These are phyloP conservation scores for Sordariomycetes sp. DNA, from an alignment of 2,329 filamentous ascomycete genomes.

Conservation along the genomic window DNA sequence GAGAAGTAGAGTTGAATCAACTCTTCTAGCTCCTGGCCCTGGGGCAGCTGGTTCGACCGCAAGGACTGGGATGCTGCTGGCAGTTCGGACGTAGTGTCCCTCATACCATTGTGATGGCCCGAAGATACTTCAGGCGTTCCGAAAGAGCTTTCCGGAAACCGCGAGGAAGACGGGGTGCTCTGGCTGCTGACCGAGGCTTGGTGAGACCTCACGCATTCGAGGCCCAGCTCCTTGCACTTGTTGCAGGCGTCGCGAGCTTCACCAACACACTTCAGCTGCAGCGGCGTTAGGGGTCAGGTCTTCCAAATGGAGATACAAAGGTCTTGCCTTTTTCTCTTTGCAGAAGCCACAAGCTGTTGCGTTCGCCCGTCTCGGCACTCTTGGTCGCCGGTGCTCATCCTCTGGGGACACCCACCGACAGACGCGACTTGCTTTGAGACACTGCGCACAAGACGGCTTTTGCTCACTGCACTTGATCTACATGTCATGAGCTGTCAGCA, in stretches of 20 bases:
- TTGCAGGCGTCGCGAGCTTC: constrained; percentile 1
- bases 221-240: constrained; percentile 3
- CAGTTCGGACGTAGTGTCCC: too few relatives aligned
- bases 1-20: background rate
- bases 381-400: too few relatives aligned
- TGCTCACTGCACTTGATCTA: constrained; percentile 1
- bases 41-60: too few relatives aligned
- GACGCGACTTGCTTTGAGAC: background rate
- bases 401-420: background rate
- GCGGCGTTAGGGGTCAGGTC: too few relatives aligned
- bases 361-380: background rate
- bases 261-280: constrained; percentile 1
- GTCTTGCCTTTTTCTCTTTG: constrained; percentile 1
- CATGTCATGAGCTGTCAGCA: background rate
- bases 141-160: too few relatives aligned
- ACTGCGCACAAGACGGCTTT: constrained; percentile 1
- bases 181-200: too few relatives aligned
- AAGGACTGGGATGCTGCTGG: too few relatives aligned
- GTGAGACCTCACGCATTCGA: background rate
- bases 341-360: background rate
- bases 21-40: too few relatives aligned
- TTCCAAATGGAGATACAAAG: background rate
- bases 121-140: too few relatives aligned
- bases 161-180: too few relatives aligned
- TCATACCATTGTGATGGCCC: too few relatives aligned